Evolutionary conservation across 1,284 basidiomycete genomes (phyloP), one percentile per base, ranked within the genome.

Genomic region (Ceratobasidium sp.): DNA sequence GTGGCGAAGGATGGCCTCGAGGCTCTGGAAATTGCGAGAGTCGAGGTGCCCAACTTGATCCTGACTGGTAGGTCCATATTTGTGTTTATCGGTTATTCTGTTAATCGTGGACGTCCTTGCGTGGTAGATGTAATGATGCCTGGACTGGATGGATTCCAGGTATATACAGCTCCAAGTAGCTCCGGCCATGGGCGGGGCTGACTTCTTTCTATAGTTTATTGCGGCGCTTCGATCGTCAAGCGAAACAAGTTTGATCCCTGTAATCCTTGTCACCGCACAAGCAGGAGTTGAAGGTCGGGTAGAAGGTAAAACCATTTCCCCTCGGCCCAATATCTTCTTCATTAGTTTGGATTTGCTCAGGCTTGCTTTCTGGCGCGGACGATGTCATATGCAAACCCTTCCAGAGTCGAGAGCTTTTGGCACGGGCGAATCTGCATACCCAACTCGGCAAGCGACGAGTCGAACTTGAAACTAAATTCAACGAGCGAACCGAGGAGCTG

Each of bases 71-170:
- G 25, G 57, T 61, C 19, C 17, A 15, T 6, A 11, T 44, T 8
- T 9, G 17, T 9, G 19, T 40, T 7, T 57, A 3, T 19, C 37
- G 34, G 29, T 34, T 9, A 4, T 61, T 61, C 32, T 43, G n/a
- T 37, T 34, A 44, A 2, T 25, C 29, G 62, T 17, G 19, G 5
- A 25, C 29, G 8, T 49, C 34, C 15, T 34, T 51, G 17, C 19
- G 49, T 29, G 44, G 29, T 62, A 73, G 69, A 87, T 74, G 83
- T 85, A 7, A 84, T 84, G 82, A 84, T 86, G 84, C 84, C 84
- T 1, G 70, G 79, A 15, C 43, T 62, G 25, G 69, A 73, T 37
- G 69, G 69, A 4, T 37, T 73, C 17, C 69, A 73, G 69, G 69
- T 73, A 56, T 61, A 46, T 81, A 79, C 74, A 34, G 22, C 19